Conservation (phyloP, 2,329 filamentous ascomycete species). For the Tolypocladium cylindrosporum region DNA sequence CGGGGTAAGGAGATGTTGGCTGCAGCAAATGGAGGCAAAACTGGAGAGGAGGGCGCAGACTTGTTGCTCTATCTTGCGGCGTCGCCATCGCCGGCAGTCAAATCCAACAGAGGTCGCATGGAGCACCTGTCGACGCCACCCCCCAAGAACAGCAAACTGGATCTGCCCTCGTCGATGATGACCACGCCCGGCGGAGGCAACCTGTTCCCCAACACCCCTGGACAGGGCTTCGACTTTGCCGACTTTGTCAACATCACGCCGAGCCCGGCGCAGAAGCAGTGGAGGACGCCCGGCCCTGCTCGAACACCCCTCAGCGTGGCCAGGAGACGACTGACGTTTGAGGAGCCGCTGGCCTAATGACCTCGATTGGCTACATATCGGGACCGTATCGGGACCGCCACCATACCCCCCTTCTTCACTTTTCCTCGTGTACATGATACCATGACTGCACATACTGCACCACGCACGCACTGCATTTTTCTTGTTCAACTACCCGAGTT, state of each 20-base stretch:
- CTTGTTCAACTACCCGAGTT: not conserved
- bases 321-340: constrained; percentile 73
- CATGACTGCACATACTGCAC: constrained; percentile 20
- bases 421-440: constrained; percentile 24
- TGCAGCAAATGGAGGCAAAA: constrained; percentile 40
- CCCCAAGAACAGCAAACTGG: constrained; percentile 55
- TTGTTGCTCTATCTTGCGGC: constrained; percentile 77
- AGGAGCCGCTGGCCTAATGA: constrained; percentile 40
- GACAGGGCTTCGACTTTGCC: constrained; percentile 80
- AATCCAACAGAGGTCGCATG: constrained; percentile 37
- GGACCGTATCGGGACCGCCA: constrained; percentile 1
- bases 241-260: constrained; percentile 98
- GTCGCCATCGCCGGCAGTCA: constrained; percentile 76
- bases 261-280: constrained; percentile 81
- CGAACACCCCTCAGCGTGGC: constrained; percentile 56
- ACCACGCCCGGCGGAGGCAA: constrained; percentile 68
- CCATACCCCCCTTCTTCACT: constrained; percentile 10
- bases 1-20: constrained; percentile 37
- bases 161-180: constrained; percentile 77
- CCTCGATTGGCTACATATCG: not conserved
- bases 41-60: constrained; percentile 71
- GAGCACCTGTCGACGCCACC: constrained; percentile 69
- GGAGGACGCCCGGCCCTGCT: constrained; percentile 66
- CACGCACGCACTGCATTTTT: not conserved
- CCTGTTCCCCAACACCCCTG: constrained; percentile 66